These are phyloP conservation scores for Neofusicoccum sp. DNA, from an alignment of 2,329 filamentous ascomycete genomes.

Conservation along the genomic window DNA sequence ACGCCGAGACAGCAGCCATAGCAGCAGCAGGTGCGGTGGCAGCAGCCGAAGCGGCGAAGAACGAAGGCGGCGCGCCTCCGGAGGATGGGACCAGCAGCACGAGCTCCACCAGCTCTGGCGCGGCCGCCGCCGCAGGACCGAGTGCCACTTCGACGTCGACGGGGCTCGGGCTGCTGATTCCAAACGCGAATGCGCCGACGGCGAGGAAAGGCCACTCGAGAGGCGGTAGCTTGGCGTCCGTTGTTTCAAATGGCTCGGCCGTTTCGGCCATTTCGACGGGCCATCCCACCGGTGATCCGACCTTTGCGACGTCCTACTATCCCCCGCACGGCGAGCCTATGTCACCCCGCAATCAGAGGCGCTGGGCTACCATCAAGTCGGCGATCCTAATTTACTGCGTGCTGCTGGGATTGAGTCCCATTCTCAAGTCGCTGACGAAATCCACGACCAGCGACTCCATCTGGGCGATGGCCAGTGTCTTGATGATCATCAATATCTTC, in stretches of 20 bases:
- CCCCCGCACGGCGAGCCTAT: slow-evolving; percentile 41
- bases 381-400: slow-evolving; percentile 91
- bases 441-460: slow-evolving; percentile 94
- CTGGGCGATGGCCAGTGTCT: slow-evolving; percentile 93
- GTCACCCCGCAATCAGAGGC: slow-evolving; percentile 58
- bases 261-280: slow-evolving; percentile 30
- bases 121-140: not conserved
- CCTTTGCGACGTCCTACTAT: slow-evolving; percentile 41
- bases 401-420: slow-evolving; percentile 86
- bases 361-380: slow-evolving; percentile 83
- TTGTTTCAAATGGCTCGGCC: slow-evolving; percentile 46
- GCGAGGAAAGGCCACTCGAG: slow-evolving; percentile 43
- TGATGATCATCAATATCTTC: slow-evolving; percentile 93
- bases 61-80: not conserved
- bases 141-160: slow-evolving; percentile 20
- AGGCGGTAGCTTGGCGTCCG: slow-evolving; percentile 56
- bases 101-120: slow-evolving; percentile 16
- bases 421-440: slow-evolving; percentile 91
- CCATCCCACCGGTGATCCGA: slow-evolving; percentile 33
- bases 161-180: slow-evolving; percentile 38
- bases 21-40: slow-evolving; percentile 24
- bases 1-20: slow-evolving; percentile 35
- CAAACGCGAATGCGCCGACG: slow-evolving; percentile 11
- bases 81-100: slow-evolving; percentile 23
- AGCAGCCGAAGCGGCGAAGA: slow-evolving; percentile 4